Evolutionary conservation across 352 stramenopile genomes (phyloP), one percentile per base, ranked within the genome.

Genomic region (Globisporangium radiosum): DNA sequence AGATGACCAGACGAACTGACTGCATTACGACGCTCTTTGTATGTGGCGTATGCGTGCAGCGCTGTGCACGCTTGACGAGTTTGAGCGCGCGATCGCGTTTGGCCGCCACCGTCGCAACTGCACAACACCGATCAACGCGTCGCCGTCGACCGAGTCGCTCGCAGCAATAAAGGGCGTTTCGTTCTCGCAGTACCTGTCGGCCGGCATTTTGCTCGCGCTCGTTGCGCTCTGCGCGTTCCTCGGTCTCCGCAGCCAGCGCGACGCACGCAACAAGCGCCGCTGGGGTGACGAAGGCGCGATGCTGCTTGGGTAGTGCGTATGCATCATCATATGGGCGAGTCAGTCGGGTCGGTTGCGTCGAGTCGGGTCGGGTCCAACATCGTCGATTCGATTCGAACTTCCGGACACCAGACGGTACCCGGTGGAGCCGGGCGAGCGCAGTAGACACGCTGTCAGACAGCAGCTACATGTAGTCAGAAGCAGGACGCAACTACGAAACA

Each of bases 1-100:
- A 33, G 25, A 33, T 2, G 25, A 33, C 25, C 25, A 33, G 25
- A 33, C 25, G 25, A 33, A 33, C 25, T 33, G 25, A 33, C 25
- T 33, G 25, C 25, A 33, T 33, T 33, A 33, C 25, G 25, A 33
- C 25, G 25, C 25, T 33, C 25, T 33, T 33, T 33, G 25, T 33
- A 33, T 33, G 25, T 33, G 25, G 25, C 25, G 25, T 33, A 33
- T 33, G 25, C 25, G 25, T 33, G 25, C 49, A 84, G 72, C 64
- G 45, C 69, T 92, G 33, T 92, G 79, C 56, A 62, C 78, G 51
- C 85, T 90, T 7, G 65, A 83, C 13, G 73, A 83, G 33, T 89
- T 89, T 54, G 57, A 73, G 36, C 63, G 81, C 54, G 77, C 71
- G 5, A 70, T 89, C 50, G 70, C 76, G 54, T 91, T 88, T 50